Base-by-base conservation (phyloP, 305 asterid species). In the Solanum hybrid region DNA sequence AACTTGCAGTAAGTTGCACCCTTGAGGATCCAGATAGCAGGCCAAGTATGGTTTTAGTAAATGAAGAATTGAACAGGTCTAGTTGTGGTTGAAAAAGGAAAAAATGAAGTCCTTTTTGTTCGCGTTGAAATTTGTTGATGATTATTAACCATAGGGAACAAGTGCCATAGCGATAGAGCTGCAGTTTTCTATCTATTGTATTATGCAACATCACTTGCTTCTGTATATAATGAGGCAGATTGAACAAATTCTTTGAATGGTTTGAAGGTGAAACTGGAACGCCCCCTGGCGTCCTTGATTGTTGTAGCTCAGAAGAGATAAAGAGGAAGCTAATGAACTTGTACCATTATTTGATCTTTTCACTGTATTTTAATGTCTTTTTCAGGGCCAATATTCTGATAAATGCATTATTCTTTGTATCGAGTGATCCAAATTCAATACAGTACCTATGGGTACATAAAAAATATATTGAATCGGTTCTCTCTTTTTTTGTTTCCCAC, bases 1-100 rank as follows among this genome's bases (percentile, higher is more conserved):
- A 91, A 89, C 89, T 96, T 45, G 98, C 98, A 0, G 83, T 94
- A 89, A 92, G 91, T 78, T 97, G 99, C 92, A 97, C 98, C 2
- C 38, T 91, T 76, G 99, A 97, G 88, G 36, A 68, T 57, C 99
- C 99, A 1, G 96, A 92, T 8, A 87, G 38, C 79, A 95, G 99
- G 90, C 98, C 98, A 9, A 91, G 91, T 79, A 96, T 97, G 92
- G 96, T 75, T 33, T 90, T 83, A 0, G 96, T 97, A 6, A 94
- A 94, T 68, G 93, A 89, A 86, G 96, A 93, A 85, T 91, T 97
- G 38, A 89, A 84, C 90, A 91, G 39, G 76, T 78, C 85, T 1
- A 84, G 75, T 6, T 77, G 41, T 27, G 83, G 81, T 70, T 92
- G 70, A 84, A 13, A 34, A 75, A 5, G 34, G 85, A 4, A 81